Conservation (phyloP, 441 rosid species). For the Aleurites moluccanus region DNA sequence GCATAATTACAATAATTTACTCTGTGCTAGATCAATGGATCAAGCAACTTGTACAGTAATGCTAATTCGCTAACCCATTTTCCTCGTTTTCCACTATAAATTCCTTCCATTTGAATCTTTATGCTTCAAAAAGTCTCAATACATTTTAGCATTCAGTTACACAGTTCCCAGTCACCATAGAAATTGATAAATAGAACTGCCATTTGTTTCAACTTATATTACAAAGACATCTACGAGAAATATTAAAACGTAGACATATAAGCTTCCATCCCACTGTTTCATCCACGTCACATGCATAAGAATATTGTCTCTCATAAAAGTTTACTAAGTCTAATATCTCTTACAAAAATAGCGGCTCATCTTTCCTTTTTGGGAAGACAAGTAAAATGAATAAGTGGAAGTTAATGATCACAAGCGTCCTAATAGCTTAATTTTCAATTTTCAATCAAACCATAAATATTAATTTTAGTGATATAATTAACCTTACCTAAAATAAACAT, state of each 20-base stretch:
- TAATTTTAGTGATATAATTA: background rate
- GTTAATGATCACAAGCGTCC: background rate
- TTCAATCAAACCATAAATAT: background rate
- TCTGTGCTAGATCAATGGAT: background rate
- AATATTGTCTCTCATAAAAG: background rate
- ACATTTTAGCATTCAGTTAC: background rate
- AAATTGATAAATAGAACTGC: background rate
- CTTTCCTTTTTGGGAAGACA: background rate
- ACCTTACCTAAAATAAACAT: background rate
- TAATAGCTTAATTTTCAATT: background rate
- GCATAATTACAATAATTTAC: background rate
- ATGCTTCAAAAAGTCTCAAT: background rate
- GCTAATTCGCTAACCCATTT: background rate
- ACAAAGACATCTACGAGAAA: background rate
- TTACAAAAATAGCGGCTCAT: too few relatives aligned
- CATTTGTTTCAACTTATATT: background rate
- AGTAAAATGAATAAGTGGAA: background rate
- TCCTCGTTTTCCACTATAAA: background rate
- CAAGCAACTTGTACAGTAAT: background rate
- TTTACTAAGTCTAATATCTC: too few relatives aligned
- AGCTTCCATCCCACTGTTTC: background rate
- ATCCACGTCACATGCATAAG: background rate
- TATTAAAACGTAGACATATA: background rate
- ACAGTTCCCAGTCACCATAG: background rate
- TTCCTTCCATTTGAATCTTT: background rate